These are phyloP conservation scores for Trypanosoma cruzi DNA, from an alignment of 208 protist species.

Conservation along the genomic window DNA sequence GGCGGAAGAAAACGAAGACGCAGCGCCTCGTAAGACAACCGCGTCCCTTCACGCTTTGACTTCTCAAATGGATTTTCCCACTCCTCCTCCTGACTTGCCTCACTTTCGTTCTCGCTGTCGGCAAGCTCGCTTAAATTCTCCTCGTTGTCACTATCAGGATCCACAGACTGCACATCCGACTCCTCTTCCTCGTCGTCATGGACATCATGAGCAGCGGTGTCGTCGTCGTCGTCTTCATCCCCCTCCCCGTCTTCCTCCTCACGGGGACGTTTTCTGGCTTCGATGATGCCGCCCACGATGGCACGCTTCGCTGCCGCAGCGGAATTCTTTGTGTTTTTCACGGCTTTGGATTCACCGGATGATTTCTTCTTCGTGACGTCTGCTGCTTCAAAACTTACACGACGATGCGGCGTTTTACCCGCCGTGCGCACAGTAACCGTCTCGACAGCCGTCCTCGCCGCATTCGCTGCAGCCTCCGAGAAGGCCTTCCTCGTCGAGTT, in stretches of 20 bases:
- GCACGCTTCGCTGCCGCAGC: slow-evolving; percentile 23
- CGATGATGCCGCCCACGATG: slow-evolving; percentile 46
- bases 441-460: slow-evolving; percentile 25
- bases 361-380: neutral
- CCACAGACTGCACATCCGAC: too few species aligned
- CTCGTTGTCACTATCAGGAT: slow-evolving; percentile 24
- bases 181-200: too few species aligned
- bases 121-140: slow-evolving; percentile 37
- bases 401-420: slow-evolving; percentile 9
- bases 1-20: slow-evolving; percentile 81
- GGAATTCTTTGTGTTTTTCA: too few species aligned
- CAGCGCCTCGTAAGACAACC: slow-evolving; percentile 63
- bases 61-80: slow-evolving; percentile 45
- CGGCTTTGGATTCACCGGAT: neutral
- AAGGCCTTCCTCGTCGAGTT: slow-evolving; percentile 2
- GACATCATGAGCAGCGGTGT: slow-evolving; percentile 13
- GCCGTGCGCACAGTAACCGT: slow-evolving; percentile 18
- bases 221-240: slow-evolving; percentile 33
- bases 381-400: slow-evolving; percentile 20
- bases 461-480: slow-evolving; percentile 21
- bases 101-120: slow-evolving; percentile 27
- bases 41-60: slow-evolving; percentile 34
- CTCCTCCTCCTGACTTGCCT: slow-evolving; percentile 26
- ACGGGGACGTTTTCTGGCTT: slow-evolving; percentile 32
- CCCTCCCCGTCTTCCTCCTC: slow-evolving; percentile 26